Base-by-base conservation (phyloP, 1,139 yeast species). In the Geotrichum siamense region DNA sequence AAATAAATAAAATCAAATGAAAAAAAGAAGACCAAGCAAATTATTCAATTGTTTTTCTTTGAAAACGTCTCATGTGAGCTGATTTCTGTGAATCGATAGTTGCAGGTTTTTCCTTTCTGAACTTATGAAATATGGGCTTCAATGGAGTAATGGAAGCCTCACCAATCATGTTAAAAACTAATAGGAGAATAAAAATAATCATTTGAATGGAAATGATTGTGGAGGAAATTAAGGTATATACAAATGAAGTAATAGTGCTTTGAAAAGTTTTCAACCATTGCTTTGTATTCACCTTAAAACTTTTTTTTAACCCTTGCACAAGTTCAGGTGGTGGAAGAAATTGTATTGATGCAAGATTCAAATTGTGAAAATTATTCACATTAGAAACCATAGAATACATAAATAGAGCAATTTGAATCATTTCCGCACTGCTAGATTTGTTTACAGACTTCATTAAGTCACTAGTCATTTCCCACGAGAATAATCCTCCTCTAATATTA, bases 381-480 rank as follows among this genome's bases (percentile, higher is more conserved):
- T 31, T 16, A 41, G 15, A 26, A 41, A 41, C 17, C 17, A 41
- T 2, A 33, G 10, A 2, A 41, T 37, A 15, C 32, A 35, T 6
- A 36, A 23, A 8, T 42, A 29, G 8, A 43, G 35, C 5, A 21
- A 35, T 5, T 41, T 39, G 3, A 39, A 37, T 20, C 20, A 13
- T 37, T 5, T 41, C 39, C 19, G 23, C 26, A 12, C 26, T 19
- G 40, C 45, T 34, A 8, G 53, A 44, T 16, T 43, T 43, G 37
- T 16, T 31, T 6, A 31, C 6, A 20, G 41, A 22, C 12, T 28
- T 38, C 27, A 57, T 39, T 15, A 57, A 42, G 22, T 56, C 60
- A 10, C 56, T 48, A 6, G 61, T 52, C 61, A 56, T 57, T 45
- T 51, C 44, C 62, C 62, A 58, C 2, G 61, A 57, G 30, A 57